These are phyloP conservation scores for Syzygium aqueum DNA, from an alignment of 345 rosid genomes.

Conservation along the genomic window DNA sequence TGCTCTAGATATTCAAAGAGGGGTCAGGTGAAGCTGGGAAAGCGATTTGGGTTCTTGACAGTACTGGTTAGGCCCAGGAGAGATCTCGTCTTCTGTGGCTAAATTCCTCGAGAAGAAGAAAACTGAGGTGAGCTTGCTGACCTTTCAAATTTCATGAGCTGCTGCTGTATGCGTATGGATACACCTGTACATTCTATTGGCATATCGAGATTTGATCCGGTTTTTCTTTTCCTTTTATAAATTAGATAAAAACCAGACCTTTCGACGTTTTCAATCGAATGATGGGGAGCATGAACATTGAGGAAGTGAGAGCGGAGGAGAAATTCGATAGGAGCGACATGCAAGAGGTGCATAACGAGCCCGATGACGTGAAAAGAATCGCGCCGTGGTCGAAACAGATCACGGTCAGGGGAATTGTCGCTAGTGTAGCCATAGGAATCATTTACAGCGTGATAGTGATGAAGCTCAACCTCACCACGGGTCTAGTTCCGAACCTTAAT, in stretches of 20 bases:
- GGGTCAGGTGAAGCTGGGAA: not conserved
- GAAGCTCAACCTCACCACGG: conserved; percentile 90
- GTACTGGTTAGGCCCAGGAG: too few species aligned
- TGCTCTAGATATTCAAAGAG: not conserved
- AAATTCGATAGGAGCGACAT: not conserved
- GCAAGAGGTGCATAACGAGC: conserved; percentile 21
- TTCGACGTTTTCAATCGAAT: not conserved
- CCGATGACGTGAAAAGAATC: conserved; percentile 34
- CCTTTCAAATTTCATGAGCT: not conserved
- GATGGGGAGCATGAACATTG: not conserved
- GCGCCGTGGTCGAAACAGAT: conserved; percentile 84
- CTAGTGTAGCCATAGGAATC: conserved; percentile 61
- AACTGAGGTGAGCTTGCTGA: not conserved
- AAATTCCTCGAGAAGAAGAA: too few species aligned
- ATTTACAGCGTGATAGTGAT: conserved; percentile 81
- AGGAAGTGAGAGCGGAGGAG: not conserved
- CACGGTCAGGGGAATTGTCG: conserved; percentile 60
- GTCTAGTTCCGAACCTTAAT: conserved; percentile 88
- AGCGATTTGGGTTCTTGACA: not conserved
- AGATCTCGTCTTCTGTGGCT: too few species aligned
- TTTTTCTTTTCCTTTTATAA: not conserved
- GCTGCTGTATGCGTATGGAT: not conserved
- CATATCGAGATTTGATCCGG: not conserved
- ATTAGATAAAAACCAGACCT: not conserved
- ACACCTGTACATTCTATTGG: not conserved